Base-by-base conservation (phyloP, 176 grass and related monocot species). In the Paspalum notatum region DNA sequence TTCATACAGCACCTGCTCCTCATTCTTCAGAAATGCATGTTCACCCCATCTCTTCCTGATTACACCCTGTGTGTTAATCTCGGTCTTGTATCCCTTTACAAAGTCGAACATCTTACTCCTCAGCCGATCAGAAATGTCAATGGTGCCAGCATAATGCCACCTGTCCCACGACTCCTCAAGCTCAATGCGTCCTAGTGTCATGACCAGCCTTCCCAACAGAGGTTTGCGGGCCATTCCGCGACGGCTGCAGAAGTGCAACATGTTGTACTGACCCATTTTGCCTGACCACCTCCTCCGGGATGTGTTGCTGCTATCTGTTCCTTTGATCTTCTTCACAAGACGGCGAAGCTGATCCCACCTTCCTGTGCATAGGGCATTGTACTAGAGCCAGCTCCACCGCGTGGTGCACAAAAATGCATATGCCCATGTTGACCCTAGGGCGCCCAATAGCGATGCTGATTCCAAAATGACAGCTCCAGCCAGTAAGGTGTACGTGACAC, bases 401-500 rank as follows among this genome's bases (percentile, higher is more conserved):
- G 18, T 81, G 67, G 18, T 7, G 0, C 42, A 81, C 55, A 71
- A 2, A 41, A 60, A 81, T 3, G 21, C 25, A 8, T 21, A 15
- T 1, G 79, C 60, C 79, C 79, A 81, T 11, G 25, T 81, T 12
- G 66, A 81, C 5, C 54, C 79, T 0, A 81, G 4, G 0, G 54
- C 25, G 0, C 11, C 10, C 17, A 81, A n/a, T 2, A 81, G 68
- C 0, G 79, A 49, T 17, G 55, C 26, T 1, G 15, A 40, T 54
- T 81, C 79, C 51, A 69, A 11, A 2, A 77, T 1, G 4, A 82
- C 58, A 46, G 85, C 85, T 8, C 76, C 85, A 16, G 26, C n/a
- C 2, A 91, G 45, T 21, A 91, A 49, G 13, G 76, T 22, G 44
- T 91, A 91, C 8, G 85, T 78, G 7, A 91, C 52, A 0, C 12